Conservation (phyloP, 108 stramenopile species). For the Parmales sp. region DNA sequence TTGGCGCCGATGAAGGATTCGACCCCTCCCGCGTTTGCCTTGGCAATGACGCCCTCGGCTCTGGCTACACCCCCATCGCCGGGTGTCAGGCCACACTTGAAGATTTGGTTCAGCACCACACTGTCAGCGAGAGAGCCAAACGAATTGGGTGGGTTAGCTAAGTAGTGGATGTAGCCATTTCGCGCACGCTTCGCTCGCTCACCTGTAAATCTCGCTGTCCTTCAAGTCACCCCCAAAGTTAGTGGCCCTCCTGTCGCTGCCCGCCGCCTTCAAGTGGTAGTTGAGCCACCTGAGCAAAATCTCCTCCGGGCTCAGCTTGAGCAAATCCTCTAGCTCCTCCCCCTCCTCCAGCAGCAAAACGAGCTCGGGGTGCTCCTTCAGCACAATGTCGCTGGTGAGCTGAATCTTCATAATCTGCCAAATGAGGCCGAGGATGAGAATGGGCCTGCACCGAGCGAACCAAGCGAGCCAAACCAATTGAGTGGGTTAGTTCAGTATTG, state of each 20-base stretch:
- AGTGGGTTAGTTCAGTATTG: no score
- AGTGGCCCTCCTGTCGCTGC: neutral
- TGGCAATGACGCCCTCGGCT: conserved; percentile 24
- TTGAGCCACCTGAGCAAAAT: conserved; percentile 49
- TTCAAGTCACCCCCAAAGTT: conserved; percentile 30
- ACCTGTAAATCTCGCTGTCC: conserved; percentile 35
- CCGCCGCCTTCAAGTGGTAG: conserved; percentile 36
- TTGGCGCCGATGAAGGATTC: conserved; percentile 31
- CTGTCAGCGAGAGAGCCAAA: no score
- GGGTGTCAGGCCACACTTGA: conserved; percentile 2
- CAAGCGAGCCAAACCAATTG: no score
- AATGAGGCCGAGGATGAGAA: conserved; percentile 42
- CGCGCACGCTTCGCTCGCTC: no score
- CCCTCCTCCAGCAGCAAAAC: conserved; percentile 37
- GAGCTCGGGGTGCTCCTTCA: conserved; percentile 42
- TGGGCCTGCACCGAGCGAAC: no score
- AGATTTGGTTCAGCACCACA: conserved; percentile 24
- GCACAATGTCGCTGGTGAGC: conserved; percentile 31
- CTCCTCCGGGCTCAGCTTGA: conserved; percentile 33
- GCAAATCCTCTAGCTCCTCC: conserved; percentile 32
- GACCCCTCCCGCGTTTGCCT: conserved; percentile 30
- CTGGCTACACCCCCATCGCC: conserved; percentile 16
- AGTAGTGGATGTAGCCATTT: no score
- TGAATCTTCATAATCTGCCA: conserved; percentile 51
- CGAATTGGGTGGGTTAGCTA: no score